phyloP scores from a whole-genome alignment of 148 eudicot species.

The Fagopyrum tataricum region DNA sequence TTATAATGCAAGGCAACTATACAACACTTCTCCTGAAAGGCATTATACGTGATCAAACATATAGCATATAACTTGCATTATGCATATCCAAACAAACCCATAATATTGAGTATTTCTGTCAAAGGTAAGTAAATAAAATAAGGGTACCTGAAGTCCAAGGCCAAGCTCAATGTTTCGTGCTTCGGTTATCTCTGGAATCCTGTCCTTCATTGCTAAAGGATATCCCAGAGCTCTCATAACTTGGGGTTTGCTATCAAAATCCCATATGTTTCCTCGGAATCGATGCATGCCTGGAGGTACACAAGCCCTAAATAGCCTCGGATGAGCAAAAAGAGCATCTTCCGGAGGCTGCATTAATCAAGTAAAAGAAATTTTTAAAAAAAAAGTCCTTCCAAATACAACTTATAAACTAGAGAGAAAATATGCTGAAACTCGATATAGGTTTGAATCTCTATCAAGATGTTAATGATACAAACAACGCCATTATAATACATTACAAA shows the following conservation, averaged over 20 bases:
- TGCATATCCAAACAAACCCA: no score
- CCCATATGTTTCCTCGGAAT: slow-evolving; percentile 96
- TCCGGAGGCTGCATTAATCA: slow-evolving; percentile 75
- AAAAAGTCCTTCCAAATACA: not conserved
- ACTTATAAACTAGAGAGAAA: not conserved
- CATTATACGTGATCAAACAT: no score
- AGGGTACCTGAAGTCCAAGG: slow-evolving; percentile 84
- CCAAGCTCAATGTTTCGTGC: slow-evolving; percentile 98
- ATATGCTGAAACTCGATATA: not conserved
- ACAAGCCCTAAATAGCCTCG: slow-evolving; percentile 93
- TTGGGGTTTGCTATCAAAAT: slow-evolving; percentile 82
- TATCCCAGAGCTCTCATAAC: slow-evolving; percentile 74
- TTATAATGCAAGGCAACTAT: no score
- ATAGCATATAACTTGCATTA: no score
- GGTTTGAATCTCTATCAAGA: not conserved
- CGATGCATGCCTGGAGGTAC: slow-evolving; percentile 99
- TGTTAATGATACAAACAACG: not conserved
- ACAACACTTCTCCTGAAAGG: no score
- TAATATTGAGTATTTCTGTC: not conserved
- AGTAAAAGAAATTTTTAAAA: not conserved
- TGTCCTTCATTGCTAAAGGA: slow-evolving; percentile 60
- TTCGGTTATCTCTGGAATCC: slow-evolving; percentile 85
- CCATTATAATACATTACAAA: not conserved
- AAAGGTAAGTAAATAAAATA: not conserved
- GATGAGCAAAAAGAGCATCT: slow-evolving; percentile 96